Evolutionary conservation across 2,329 filamentous ascomycete genomes (phyloP).

Genomic region (Phaeophleospora eucalypticola): DNA sequence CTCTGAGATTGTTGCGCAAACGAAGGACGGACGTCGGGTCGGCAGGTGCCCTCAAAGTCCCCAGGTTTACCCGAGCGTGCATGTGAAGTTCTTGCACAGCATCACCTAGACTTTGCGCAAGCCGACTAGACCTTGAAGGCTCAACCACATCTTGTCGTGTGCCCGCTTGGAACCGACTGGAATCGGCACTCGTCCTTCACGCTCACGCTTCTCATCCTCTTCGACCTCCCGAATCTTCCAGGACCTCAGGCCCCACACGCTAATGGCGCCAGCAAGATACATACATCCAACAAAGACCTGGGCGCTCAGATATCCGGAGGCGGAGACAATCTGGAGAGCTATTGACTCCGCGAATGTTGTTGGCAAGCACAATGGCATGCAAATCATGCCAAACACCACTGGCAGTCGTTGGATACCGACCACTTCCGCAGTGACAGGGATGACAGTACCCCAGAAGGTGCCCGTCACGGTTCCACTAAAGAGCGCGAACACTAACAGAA

Average conservation of each 20-base stretch:
- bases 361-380: constrained; percentile 23
- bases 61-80: no score
- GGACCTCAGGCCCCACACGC: constrained; percentile 50
- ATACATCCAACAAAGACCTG: constrained; percentile 57
- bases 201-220: constrained; percentile 3
- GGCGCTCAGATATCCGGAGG: constrained; percentile 46
- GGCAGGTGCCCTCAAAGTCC: no score
- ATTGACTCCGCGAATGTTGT: constrained; percentile 27
- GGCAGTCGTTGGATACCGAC: constrained; percentile 25
- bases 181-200: constrained; percentile 1
- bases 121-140: background rate
- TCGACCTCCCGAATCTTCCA: constrained; percentile 56
- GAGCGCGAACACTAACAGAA: constrained; percentile 24
- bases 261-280: constrained; percentile 52
- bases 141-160: constrained; percentile 4
- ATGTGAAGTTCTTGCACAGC: background rate
- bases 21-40: no score
- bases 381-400: constrained; percentile 25
- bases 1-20: no score
- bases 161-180: background rate
- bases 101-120: constrained; percentile 1
- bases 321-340: constrained; percentile 23
- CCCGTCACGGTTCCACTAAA: constrained; percentile 19
- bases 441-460: constrained; percentile 26
- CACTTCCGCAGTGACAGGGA: constrained; percentile 27